Percentiles rank a stretch among this genome's conserved stretches.
Evolutionary conservation across 2,329 filamentous ascomycete genomes (phyloP).

Genomic region (Chalaropsis ovoidea): DNA sequence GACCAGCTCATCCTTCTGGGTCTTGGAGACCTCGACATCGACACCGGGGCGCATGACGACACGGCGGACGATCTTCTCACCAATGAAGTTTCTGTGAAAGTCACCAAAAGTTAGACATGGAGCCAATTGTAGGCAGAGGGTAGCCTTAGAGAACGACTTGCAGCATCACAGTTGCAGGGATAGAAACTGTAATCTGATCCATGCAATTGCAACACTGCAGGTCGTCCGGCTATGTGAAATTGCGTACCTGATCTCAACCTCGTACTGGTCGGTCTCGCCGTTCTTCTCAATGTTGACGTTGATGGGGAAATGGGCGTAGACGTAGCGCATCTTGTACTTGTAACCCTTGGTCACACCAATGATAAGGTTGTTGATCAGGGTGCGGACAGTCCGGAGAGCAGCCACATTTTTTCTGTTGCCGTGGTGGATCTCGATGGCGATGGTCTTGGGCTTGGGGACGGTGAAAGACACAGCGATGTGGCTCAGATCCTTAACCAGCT

Average conservation of each 20-base stretch:
- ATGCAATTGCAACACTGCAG: not conserved
- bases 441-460: slow-evolving; percentile 69
- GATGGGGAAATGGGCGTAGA: slow-evolving; percentile 99
- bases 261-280: slow-evolving; percentile 71
- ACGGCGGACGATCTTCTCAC: slow-evolving; percentile 97
- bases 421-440: slow-evolving; percentile 98
- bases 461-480: slow-evolving; percentile 96
- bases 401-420: slow-evolving; percentile 96
- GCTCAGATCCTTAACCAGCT: slow-evolving; percentile 92
- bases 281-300: slow-evolving; percentile 99
- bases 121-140: slow-evolving; percentile 17
- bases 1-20: slow-evolving; percentile 95
- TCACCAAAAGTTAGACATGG: slow-evolving; percentile 31
- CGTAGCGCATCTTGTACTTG: slow-evolving; percentile 99
- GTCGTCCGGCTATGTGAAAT: not conserved
- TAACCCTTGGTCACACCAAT: slow-evolving; percentile 97
- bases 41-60: slow-evolving; percentile 85
- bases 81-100: slow-evolving; percentile 77
- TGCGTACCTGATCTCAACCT: slow-evolving; percentile 92
- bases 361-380: slow-evolving; percentile 97
- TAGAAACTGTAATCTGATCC: not conserved
- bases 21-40: slow-evolving; percentile 77
- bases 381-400: slow-evolving; percentile 93
- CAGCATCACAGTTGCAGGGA: not conserved
- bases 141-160: not conserved